Evolutionary conservation across 805 yeast species (phyloP), one percentile per base, ranked within the genome.

Genomic region (Metschnikowia picachoensis): DNA sequence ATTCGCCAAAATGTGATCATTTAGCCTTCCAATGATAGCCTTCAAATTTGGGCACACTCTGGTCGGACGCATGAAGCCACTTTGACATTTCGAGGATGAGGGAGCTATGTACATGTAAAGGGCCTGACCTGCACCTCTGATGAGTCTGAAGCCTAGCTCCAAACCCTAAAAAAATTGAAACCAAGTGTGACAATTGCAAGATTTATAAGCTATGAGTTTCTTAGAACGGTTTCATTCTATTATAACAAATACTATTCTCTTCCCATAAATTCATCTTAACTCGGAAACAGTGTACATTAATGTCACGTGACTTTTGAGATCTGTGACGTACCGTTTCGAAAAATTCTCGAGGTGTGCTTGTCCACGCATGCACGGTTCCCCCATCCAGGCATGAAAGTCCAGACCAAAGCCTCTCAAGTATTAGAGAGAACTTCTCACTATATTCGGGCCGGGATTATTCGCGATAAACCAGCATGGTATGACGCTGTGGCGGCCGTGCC

Each of bases 381-480:
- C 7, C 32, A 30, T 13, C n/a, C 12, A 32, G 20, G 41, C 43
- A 88, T 83, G 77, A 79, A 85, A 51, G 87, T 84, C 59, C 85
- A 82, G 55, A 63, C 63, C 15, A 74, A 79, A 48, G 96, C 97
- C 29, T 78, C 83, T 29, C 79, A 79, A 52, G 86, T 91, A 3
- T 77, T 91, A 38, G 86, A 86, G 65, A 79, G 90, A 59, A 87
- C 96, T 0, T 83, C 96, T 2, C 83, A 85, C 48, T 82, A 82
- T 56, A 68, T 92, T 52, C 74, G 74, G 56, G 77, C 87, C 0
- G 92, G 95, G 1, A 70, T 84, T n/a, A 73, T 89, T 39, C 72
- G 66, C 30, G 67, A 76, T 30, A 84, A 85, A 59, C 99, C 99
- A 2, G 83, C 83, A 1, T 94, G 98, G 99, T 89, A 77, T 66